Conservation (phyloP, 139 green algal genomes). For the Chlamydomonas schloesseri region DNA sequence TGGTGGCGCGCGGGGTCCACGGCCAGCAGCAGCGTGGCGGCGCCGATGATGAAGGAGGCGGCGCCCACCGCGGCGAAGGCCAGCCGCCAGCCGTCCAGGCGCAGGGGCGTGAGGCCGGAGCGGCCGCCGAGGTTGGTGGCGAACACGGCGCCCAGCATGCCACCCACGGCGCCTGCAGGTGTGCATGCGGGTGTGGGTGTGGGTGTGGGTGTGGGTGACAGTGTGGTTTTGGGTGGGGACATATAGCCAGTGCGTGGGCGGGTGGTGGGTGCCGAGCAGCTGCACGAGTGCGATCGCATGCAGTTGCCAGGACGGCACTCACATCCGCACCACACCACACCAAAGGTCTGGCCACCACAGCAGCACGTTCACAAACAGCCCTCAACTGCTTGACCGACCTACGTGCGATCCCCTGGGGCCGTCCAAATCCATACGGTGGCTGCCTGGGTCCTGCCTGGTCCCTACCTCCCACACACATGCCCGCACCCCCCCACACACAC, state of each 20-base stretch:
- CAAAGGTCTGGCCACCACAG: too few relatives aligned
- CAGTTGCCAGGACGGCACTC: too few relatives aligned
- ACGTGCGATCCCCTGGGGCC: too few relatives aligned
- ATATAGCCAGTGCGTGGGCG: too few relatives aligned
- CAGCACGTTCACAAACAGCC: too few relatives aligned
- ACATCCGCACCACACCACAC: too few relatives aligned
- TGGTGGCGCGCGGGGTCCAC: constrained; percentile 30
- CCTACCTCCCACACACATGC: neutral
- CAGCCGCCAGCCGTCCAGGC: constrained; percentile 61
- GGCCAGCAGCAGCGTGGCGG: constrained; percentile 27
- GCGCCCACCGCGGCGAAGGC: constrained; percentile 56
- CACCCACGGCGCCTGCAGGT: constrained; percentile 57
- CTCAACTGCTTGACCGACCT: too few relatives aligned
- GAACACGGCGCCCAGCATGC: constrained; percentile 69
- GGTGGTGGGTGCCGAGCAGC: too few relatives aligned
- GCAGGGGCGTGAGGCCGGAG: neutral
- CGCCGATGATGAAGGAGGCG: constrained; percentile 23
- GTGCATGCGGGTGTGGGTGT: too few relatives aligned
- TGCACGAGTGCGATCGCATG: too few relatives aligned
- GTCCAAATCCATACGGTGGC: too few relatives aligned
- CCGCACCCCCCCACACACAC: neutral
- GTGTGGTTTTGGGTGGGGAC: neutral
- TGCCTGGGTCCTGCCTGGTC: too few relatives aligned
- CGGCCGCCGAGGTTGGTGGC: constrained; percentile 68
- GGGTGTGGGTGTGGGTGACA: neutral